Evolutionary conservation across 1,284 basidiomycete genomes (phyloP), one percentile per base, ranked within the genome.

Genomic region (Rhodotorula sp.): DNA sequence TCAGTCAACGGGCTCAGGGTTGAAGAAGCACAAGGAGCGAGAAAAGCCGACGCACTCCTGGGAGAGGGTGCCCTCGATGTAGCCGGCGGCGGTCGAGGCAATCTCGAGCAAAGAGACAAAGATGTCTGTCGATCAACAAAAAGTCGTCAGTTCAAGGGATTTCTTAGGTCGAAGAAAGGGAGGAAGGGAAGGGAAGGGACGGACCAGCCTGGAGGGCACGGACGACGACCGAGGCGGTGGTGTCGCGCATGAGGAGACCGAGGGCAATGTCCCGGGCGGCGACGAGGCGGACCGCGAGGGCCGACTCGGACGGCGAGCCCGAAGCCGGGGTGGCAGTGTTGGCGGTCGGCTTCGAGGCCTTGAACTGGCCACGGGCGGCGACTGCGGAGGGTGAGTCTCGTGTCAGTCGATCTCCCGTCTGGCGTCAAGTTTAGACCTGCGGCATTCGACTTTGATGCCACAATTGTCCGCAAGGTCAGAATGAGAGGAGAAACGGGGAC

Each of bases 191-290:
- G 7, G 24, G n/a, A 33, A 6, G 17, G 4, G 46, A 66, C 67
- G 49, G 44, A 73, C 71, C 60, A 48, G 26, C 57, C 64, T 65
- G 75, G 55, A 76, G 68, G 51, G 71, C 75, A 24, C 75, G 75
- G 44, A 69, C 66, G 51, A 76, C 74, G 49, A 76, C 75, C 29
- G 75, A 71, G n/a, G 71, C 67, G 67, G 75, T 70, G 17, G 69
- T 68, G 68, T 76, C 75, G 44, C 75, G 68, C 62, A 76, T 68
- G 20, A 76, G 42, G 57, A 59, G 57, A 45, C 76, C 76, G 44
- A 77, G 57, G 20, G 66, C 68, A 33, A 76, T 64, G 56, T 77
- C 76, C 20, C 76, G 65, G n/a, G 72, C 66, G 26, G 73, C 75
- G 42, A 67, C 64, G 22, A 76, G 60, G 48, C 74, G 66, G 63